phyloP scores from a whole-genome alignment of 1,284 basidiomycete genomes.

The Stereum hirsutum region DNA sequence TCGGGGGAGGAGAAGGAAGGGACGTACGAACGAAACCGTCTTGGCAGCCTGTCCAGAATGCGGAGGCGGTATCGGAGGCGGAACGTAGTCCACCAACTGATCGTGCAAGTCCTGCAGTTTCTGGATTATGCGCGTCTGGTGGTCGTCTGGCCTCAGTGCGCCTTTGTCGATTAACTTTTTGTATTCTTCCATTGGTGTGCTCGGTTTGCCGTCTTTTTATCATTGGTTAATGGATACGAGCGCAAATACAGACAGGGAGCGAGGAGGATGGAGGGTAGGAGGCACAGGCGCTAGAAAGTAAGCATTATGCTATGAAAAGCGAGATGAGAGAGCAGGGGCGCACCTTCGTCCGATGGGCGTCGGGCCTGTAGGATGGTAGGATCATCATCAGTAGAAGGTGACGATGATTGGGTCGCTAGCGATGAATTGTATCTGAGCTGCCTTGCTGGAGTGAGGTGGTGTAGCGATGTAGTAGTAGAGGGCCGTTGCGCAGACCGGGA shows the following conservation, averaged over 20 bases:
- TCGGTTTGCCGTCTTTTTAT: neutral
- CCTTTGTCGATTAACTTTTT: constrained; percentile 67
- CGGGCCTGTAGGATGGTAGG: constrained; percentile 1
- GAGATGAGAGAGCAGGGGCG: neutral
- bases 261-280: too few relatives aligned
- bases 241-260: too few relatives aligned
- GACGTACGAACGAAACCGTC: too few relatives aligned
- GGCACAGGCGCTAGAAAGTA: too few relatives aligned
- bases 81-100: constrained; percentile 63
- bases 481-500: too few relatives aligned
- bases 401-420: neutral
- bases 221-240: neutral
- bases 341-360: neutral
- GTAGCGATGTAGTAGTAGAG: too few relatives aligned
- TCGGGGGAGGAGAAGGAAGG: constrained; percentile 14
- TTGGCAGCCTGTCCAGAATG: too few relatives aligned
- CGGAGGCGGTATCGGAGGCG: constrained; percentile 44
- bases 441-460: too few relatives aligned
- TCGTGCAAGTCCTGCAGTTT: constrained; percentile 79
- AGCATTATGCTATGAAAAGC: too few relatives aligned
- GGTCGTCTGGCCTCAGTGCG: constrained; percentile 65
- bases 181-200: constrained; percentile 59
- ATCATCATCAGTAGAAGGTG: neutral
- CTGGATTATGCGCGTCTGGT: constrained; percentile 81
- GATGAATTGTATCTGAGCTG: neutral